Percentiles rank a stretch among this genome's conserved stretches.
These are phyloP conservation scores for Arctostaphylos glauca DNA, from an alignment of 148 eudicot species.

Conservation along the genomic window DNA sequence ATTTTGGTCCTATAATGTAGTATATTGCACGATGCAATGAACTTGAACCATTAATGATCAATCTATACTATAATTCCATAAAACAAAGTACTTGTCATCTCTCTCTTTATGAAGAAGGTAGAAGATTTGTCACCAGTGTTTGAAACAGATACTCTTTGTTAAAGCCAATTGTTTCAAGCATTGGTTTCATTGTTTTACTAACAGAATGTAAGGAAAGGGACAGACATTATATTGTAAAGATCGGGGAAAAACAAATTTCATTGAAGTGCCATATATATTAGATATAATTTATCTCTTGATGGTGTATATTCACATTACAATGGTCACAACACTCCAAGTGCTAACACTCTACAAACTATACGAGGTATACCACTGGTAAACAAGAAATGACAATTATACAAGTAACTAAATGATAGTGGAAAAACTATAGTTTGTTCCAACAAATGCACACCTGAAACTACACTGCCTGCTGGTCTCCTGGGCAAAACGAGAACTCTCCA, in stretches of 20 bases:
- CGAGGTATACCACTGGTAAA: background rate
- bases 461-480: background rate
- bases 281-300: background rate
- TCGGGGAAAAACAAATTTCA: background rate
- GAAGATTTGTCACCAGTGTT: background rate
- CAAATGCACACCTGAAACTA: background rate
- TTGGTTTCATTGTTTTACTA: background rate
- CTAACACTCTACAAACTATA: background rate
- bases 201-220: background rate
- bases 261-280: background rate
- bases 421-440: background rate
- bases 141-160: too few species aligned
- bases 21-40: background rate
- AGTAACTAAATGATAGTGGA: background rate
- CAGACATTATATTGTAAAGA: background rate
- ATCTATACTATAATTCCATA: background rate
- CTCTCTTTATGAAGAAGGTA: background rate
- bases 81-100: background rate
- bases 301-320: constrained; percentile 10
- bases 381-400: background rate
- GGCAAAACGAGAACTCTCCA: background rate
- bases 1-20: background rate
- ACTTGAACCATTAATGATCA: background rate
- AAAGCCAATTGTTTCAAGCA: background rate
- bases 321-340: background rate